Evolutionary conservation across 768 basidiomycete genomes (phyloP).

Genomic region (Leucocoprinus sp.): DNA sequence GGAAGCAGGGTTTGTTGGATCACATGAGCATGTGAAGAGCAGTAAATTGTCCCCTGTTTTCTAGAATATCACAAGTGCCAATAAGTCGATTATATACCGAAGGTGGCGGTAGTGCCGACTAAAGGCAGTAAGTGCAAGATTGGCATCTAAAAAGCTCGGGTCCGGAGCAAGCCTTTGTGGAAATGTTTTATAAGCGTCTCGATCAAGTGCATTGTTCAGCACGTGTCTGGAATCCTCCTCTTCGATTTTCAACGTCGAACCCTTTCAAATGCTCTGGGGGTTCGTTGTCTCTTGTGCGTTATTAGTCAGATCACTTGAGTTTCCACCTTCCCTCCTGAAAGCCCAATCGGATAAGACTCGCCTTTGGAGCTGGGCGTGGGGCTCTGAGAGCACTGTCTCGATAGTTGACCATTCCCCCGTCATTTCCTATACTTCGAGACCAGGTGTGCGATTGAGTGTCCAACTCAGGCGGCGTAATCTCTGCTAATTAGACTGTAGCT

Average conservation of each 20-base stretch:
- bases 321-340: slow-evolving; percentile 20
- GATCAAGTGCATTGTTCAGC: no score
- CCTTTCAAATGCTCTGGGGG: slow-evolving; percentile 4
- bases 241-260: neutral
- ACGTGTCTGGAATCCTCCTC: no score
- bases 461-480: neutral
- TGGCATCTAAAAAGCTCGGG: no score
- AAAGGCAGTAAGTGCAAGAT: no score
- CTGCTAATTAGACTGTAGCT: slow-evolving; percentile 26
- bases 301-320: slow-evolving; percentile 25
- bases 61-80: no score
- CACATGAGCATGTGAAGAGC: no score
- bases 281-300: neutral
- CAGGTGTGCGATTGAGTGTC: slow-evolving; percentile 28
- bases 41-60: no score
- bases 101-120: no score
- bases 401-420: slow-evolving; percentile 69
- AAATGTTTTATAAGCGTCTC: no score
- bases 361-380: slow-evolving; percentile 62
- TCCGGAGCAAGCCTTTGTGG: no score
- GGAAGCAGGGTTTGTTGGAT: no score
- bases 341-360: slow-evolving; percentile 46
- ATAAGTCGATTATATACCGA: no score
- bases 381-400: slow-evolving; percentile 61
- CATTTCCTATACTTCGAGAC: slow-evolving; percentile 62